phyloP scores from a whole-genome alignment of 352 stramenopile genomes.

The Pythium oligandrum region DNA sequence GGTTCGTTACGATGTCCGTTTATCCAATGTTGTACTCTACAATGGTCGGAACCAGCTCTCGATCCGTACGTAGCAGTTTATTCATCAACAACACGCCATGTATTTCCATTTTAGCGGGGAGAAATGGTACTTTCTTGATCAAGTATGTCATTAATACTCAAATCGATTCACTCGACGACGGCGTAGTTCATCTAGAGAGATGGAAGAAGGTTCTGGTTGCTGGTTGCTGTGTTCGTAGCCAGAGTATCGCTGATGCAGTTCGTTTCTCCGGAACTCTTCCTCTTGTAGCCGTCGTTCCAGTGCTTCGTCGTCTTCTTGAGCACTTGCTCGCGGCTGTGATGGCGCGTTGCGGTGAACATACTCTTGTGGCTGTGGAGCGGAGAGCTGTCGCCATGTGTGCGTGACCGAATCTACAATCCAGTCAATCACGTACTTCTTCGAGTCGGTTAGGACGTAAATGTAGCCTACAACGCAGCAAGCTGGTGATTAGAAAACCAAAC shows the following conservation, averaged over 20 bases:
- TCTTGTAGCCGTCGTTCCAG: constrained; percentile 24
- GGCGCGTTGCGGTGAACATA: neutral
- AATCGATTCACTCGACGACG: constrained; percentile 24
- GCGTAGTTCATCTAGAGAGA: constrained; percentile 25
- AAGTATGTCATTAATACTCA: constrained; percentile 12
- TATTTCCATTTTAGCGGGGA: no score
- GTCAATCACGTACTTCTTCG: constrained; percentile 13
- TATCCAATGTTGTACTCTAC: no score
- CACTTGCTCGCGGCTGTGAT: neutral
- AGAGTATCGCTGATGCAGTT: constrained; percentile 8
- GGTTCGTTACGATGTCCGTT: no score
- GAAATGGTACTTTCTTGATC: no score
- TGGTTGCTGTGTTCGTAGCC: constrained; percentile 4
- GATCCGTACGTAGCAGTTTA: no score
- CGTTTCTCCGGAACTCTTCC: constrained; percentile 12
- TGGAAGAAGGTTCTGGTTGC: neutral
- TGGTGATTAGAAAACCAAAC: no score
- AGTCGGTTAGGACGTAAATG: constrained; percentile 10
- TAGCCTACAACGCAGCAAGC: constrained; percentile 16
- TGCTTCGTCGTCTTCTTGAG: constrained; percentile 12
- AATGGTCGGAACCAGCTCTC: no score
- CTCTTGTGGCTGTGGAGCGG: neutral
- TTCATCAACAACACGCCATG: no score
- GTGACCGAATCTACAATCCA: neutral
- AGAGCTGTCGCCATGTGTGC: neutral